These are phyloP conservation scores for Isoetes engelmannii DNA, from an alignment of 83 land plant species.

Conservation along the genomic window DNA sequence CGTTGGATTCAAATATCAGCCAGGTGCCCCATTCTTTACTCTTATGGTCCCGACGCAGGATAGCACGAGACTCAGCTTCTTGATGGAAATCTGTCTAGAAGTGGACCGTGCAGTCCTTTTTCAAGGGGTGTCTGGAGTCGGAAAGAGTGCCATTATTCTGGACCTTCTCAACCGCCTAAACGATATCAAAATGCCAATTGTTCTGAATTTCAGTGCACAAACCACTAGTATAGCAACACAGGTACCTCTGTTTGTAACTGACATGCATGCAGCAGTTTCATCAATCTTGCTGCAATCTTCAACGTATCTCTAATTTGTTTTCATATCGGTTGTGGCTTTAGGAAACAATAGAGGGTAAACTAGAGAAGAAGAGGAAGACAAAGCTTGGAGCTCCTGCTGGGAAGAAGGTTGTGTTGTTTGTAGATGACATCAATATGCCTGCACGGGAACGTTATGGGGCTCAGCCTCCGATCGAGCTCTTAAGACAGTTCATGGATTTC, in stretches of 20 bases:
- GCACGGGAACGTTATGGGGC: slow-evolving; percentile 34
- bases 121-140: slow-evolving; percentile 32
- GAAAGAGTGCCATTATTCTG: slow-evolving; percentile 36
- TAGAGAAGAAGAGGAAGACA: slow-evolving; percentile 34
- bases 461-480: slow-evolving; percentile 34
- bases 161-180: slow-evolving; percentile 25
- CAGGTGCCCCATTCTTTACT: slow-evolving; percentile 29
- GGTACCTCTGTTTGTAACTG: slow-evolving; percentile 11
- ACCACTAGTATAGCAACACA: slow-evolving; percentile 40
- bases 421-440: slow-evolving; percentile 43
- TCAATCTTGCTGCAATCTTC: neutral
- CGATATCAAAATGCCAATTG: slow-evolving; percentile 27
- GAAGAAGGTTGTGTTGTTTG: slow-evolving; percentile 29
- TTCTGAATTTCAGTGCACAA: slow-evolving; percentile 38
- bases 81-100: slow-evolving; percentile 29
- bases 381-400: slow-evolving; percentile 34
- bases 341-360: slow-evolving; percentile 37
- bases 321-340: neutral
- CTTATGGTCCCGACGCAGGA: slow-evolving; percentile 38
- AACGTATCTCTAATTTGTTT: neutral
- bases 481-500: slow-evolving; percentile 35
- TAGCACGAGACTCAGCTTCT: slow-evolving; percentile 29
- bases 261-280: neutral
- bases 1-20: slow-evolving; percentile 13
- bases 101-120: slow-evolving; percentile 28